Conservation (phyloP, 129 eudicot genomes). For the Flaveria robusta region DNA sequence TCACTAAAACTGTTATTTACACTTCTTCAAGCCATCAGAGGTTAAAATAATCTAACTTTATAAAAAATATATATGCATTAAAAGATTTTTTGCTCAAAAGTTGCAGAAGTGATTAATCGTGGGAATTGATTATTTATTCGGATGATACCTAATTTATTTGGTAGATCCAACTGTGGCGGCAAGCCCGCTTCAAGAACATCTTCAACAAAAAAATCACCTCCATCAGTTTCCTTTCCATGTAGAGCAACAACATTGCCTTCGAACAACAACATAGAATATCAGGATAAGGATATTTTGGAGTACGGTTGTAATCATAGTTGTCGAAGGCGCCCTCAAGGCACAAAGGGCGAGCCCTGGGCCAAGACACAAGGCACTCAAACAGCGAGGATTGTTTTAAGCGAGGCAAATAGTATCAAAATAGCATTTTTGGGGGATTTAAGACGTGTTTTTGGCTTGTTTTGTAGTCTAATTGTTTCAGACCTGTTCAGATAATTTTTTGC, state of each 20-base stretch:
- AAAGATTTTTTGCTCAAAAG: not conserved
- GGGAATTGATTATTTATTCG: not conserved
- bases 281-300: slow-evolving; percentile 6
- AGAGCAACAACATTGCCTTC: slow-evolving; percentile 82
- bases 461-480: too few relatives aligned
- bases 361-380: too few relatives aligned
- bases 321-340: too few relatives aligned
- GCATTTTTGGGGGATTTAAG: too few relatives aligned
- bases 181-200: slow-evolving; percentile 87
- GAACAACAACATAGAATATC: slow-evolving; percentile 29
- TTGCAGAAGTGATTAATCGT: not conserved
- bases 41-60: not conserved
- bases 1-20: not conserved
- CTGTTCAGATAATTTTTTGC: too few relatives aligned
- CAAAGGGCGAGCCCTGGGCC: too few relatives aligned
- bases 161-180: slow-evolving; percentile 70
- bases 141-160: slow-evolving; percentile 58
- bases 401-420: too few relatives aligned
- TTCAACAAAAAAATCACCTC: slow-evolving; percentile 76
- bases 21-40: slow-evolving; percentile 3
- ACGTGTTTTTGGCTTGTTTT: too few relatives aligned
- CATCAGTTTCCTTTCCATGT: slow-evolving; percentile 79
- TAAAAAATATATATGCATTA: not conserved
- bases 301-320: not conserved
- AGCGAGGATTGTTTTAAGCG: too few relatives aligned